Percentiles rank a stretch among this genome's conserved stretches.
Evolutionary conservation across 2,329 filamentous ascomycete genomes (phyloP).

Genomic region (Pseudogymnoascus sp.): DNA sequence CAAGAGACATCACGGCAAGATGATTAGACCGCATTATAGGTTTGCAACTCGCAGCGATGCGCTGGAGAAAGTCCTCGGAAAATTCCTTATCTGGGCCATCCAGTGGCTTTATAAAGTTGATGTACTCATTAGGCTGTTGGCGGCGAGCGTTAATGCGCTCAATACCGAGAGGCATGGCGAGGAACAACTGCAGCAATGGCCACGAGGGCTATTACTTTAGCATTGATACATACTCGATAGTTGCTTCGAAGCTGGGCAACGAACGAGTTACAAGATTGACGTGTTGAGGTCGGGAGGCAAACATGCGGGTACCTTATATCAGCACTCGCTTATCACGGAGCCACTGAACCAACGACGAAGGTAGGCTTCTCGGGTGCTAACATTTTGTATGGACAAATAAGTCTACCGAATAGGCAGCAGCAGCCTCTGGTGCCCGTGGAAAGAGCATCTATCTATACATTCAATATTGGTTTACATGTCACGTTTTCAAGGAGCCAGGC

Average conservation of each 20-base stretch:
- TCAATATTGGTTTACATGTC: not conserved
- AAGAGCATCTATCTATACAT: not conserved
- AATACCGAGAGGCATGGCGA: slow-evolving; percentile 65
- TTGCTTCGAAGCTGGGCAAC: not conserved
- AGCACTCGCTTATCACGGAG: slow-evolving; percentile 6
- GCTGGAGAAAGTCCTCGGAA: slow-evolving; percentile 63
- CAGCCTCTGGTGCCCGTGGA: not conserved
- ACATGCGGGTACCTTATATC: slow-evolving; percentile 2
- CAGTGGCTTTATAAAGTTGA: slow-evolving; percentile 79
- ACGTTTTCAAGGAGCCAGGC: not conserved
- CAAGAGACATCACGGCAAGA: slow-evolving; percentile 60
- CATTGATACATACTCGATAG: slow-evolving; percentile 1
- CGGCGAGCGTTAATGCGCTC: slow-evolving; percentile 68
- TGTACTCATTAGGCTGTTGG: slow-evolving; percentile 65
- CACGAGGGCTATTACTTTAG: not conserved
- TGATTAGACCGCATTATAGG: slow-evolving; percentile 63
- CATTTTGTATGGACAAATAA: not conserved
- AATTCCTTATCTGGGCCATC: slow-evolving; percentile 52
- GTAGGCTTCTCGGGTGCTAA: not conserved
- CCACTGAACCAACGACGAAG: not conserved
- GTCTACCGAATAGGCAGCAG: not conserved
- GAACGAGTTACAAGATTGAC: not conserved
- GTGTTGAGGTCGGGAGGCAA: not conserved
- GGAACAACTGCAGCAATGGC: not conserved
- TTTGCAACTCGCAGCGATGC: slow-evolving; percentile 70